Percentiles rank a stretch among this genome's conserved stretches.
phyloP scores from a whole-genome alignment of 2,329 filamentous ascomycete species.

The Zymoseptoria pseudotritici region DNA sequence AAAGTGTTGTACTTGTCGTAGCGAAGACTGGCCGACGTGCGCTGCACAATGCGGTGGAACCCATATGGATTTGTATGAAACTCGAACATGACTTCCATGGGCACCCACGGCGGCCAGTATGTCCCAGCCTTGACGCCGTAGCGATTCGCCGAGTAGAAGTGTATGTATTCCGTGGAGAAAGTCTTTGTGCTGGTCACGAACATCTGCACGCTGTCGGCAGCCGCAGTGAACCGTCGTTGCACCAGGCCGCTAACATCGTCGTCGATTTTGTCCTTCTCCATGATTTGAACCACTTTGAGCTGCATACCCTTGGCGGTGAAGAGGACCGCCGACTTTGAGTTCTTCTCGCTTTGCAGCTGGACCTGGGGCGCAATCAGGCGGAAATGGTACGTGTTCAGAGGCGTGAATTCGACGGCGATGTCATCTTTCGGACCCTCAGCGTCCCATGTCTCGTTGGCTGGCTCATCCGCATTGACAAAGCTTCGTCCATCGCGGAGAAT shows the following conservation, averaged over 20 bases:
- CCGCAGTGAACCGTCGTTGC: constrained; percentile 84
- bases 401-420: constrained; percentile 78
- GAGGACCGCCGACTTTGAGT: constrained; percentile 92
- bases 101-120: constrained; percentile 96
- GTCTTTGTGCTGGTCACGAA: constrained; percentile 94
- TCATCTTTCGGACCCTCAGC: constrained; percentile 48
- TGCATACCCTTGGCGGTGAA: constrained; percentile 97
- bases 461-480: constrained; percentile 67
- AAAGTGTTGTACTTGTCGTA: constrained; percentile 98
- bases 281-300: constrained; percentile 92
- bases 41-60: constrained; percentile 95
- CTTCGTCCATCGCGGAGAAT: constrained; percentile 77
- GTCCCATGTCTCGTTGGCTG: constrained; percentile 38
- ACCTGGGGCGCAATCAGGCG: constrained; percentile 95
- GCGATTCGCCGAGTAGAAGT: constrained; percentile 87
- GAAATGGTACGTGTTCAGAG: constrained; percentile 90
- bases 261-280: constrained; percentile 88
- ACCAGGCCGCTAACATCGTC: constrained; percentile 93
- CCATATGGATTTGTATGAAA: constrained; percentile 90
- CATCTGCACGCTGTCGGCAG: constrained; percentile 97
- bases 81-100: constrained; percentile 97
- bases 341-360: constrained; percentile 96
- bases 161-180: constrained; percentile 74
- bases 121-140: constrained; percentile 81
- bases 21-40: constrained; percentile 86